Percentiles rank a stretch among this genome's conserved stretches.
Evolutionary conservation across 2,329 filamentous ascomycete genomes (phyloP).

Genomic region (Claviceps sorghi): DNA sequence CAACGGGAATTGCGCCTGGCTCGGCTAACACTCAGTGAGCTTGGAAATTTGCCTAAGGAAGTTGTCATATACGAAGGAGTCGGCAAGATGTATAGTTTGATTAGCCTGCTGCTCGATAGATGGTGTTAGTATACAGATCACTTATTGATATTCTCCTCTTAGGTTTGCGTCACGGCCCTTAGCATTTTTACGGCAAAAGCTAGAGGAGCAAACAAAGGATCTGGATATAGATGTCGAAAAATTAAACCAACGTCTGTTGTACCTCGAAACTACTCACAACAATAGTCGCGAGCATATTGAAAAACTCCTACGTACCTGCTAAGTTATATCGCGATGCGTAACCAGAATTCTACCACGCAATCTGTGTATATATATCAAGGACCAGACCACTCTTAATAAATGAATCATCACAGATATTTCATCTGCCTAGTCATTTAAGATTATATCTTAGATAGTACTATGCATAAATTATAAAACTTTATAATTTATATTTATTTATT

Average conservation of each 20-base stretch:
- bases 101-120: background rate
- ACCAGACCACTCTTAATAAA: no score
- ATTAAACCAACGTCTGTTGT: slow-evolving; percentile 77
- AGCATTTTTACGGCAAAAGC: slow-evolving; percentile 56
- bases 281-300: slow-evolving; percentile 88
- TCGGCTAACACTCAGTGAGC: slow-evolving; percentile 72
- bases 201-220: slow-evolving; percentile 59
- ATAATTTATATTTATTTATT: no score
- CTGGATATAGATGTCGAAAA: slow-evolving; percentile 66
- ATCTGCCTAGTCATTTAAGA: no score
- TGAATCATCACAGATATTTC: no score
- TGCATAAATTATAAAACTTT: no score
- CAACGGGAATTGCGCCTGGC: slow-evolving; percentile 80
- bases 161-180: slow-evolving; percentile 82
- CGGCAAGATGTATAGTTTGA: slow-evolving; percentile 71
- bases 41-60: slow-evolving; percentile 57
- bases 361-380: no score
- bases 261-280: slow-evolving; percentile 87
- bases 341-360: no score
- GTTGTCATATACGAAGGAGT: slow-evolving; percentile 88
- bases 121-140: background rate
- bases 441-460: no score
- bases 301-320: slow-evolving; percentile 56
- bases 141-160: background rate
- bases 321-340: background rate